Evolutionary conservation across 2,329 filamentous ascomycete genomes (phyloP), one percentile per base, ranked within the genome.

Genomic region (Nigrograna mackinnonii): DNA sequence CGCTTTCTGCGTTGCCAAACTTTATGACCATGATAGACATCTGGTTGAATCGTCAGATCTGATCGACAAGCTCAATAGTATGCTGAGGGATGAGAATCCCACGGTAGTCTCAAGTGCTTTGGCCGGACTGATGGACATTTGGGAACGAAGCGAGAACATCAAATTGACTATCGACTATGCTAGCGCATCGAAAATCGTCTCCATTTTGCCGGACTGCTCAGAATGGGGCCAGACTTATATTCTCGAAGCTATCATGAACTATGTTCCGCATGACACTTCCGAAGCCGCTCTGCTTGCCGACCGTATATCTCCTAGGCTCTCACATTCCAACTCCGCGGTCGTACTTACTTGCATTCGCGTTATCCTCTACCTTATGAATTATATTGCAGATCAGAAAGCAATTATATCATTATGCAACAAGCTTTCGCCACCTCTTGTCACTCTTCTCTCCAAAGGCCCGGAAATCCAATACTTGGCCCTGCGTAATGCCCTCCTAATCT

Each of bases 221-320:
- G 94, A 99, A 79, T 99, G 94, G 94, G 92, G 94, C 31, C 94
- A 99, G 75, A 96, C 92, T 17, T 99, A 99, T 68, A 97, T 99
- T 42, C 80, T 99, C 6, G 94, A 99, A 72, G 91, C 94, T 16
- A 79, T 99, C 58, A 97, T 97, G 88, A 94, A 92, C 17, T 99
- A 97, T 65, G 88, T 97, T 12, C 94, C 94, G 5, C 90, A 95
- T 69, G 91, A 97, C 59, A 86, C 86, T 0, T 81, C 84, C 26
- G 94, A 99, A 71, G 92, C 94, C 4, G 79, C 90, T 5, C 78
- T 99, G 13, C 79, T 99, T 30, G 94, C 94, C 9, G 94, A 99
- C 69, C 85, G 94, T 48, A 95, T 99, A 63, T 83, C 92, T 1
- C 94, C 94, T n/a, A 89, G 94, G 13, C 79, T 99, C 21, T 97